These are phyloP conservation scores for Camellia oleifera DNA, from an alignment of 179 eudicot genomes.

Conservation along the genomic window DNA sequence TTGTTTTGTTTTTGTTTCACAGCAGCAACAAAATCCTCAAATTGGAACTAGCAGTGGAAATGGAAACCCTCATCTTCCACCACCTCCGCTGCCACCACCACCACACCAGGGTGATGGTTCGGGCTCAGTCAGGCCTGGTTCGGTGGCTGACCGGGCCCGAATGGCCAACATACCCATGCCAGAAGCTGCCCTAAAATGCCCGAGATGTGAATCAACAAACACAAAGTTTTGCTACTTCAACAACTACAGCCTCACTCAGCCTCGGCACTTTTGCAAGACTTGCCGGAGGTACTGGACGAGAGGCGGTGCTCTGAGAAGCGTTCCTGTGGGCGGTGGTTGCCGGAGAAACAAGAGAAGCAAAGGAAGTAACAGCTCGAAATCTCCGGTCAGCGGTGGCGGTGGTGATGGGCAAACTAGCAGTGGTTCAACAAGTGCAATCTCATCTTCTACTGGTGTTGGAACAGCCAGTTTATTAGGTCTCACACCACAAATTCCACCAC, in stretches of 20 bases:
- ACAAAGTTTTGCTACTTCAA: constrained; percentile 71
- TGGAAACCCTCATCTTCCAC: constrained; percentile 28
- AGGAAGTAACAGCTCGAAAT: constrained; percentile 28
- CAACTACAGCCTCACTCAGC: constrained; percentile 67
- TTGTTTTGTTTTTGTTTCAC: background rate
- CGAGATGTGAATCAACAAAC: constrained; percentile 64
- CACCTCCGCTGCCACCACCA: constrained; percentile 22
- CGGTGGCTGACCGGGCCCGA: constrained; percentile 62
- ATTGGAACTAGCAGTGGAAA: constrained; percentile 23
- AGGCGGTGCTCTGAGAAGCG: constrained; percentile 58
- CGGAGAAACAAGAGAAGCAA: constrained; percentile 58
- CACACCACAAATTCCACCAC: constrained; percentile 23
- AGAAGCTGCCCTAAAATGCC: constrained; percentile 56
- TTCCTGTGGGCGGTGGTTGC: constrained; percentile 69
- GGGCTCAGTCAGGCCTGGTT: constrained; percentile 53
- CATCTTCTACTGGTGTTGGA: constrained; percentile 18
- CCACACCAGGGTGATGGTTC: constrained; percentile 15
- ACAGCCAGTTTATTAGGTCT: constrained; percentile 22
- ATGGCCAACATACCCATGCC: constrained; percentile 61
- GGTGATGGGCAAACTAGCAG: constrained; percentile 23
- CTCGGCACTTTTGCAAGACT: constrained; percentile 69
- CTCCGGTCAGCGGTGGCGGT: constrained; percentile 32
- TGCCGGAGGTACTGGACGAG: constrained; percentile 67
- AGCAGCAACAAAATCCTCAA: constrained; percentile 44
- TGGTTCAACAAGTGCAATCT: constrained; percentile 25